Base-by-base conservation (phyloP, 2,329 filamentous ascomycete species). In the Pseudovirgaria hyperparasitica region DNA sequence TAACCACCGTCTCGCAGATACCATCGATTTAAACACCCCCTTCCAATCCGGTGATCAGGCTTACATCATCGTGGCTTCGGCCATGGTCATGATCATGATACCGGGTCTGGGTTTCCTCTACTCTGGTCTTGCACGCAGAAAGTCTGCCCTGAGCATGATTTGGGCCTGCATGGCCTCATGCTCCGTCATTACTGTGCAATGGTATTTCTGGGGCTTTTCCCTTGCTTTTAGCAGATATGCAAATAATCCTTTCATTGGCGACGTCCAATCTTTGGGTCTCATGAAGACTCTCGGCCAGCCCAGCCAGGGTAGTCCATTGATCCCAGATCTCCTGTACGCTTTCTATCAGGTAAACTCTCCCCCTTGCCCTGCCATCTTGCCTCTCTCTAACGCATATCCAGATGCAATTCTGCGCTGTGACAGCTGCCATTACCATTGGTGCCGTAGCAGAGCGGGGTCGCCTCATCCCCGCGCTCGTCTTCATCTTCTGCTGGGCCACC, bases 181-280 rank as follows among this genome's bases (percentile, higher is more conserved):
- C 51, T 86, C 82, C 25, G 76, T 96, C 50, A 69, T 94, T 53
- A 79, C 82, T 30, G 94, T 98, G 64, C 90, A 98, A 62, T 98
- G 90, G 90, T 96, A 94, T 50, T 94, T 98, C 57, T 96, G 90
- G 87, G 90, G 90, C 19, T 98, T 93, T 58, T 93, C 87, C 9
- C 67, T 98, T 35, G 86, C 87, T 27, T 94, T 96, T 59, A 90
- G 81, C 47, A 66, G 70, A 22, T 74, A 73, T 9, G 81, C 77
- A 4, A 84, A 72, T 40, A 94, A 82, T 59, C 79, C 82, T 28
- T 96, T 81, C 61, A 96, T 98, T 48, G 90, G 90, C 29, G 74
- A 96, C 53, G 61, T 98, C 30, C 69, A 76, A 42, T 81, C 92
- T 55, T 93, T 96, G 44, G 90, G 85, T 35, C 67, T 98, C 43